Base-by-base conservation (phyloP, 331 rosid species). In the Dryas integrifolia region DNA sequence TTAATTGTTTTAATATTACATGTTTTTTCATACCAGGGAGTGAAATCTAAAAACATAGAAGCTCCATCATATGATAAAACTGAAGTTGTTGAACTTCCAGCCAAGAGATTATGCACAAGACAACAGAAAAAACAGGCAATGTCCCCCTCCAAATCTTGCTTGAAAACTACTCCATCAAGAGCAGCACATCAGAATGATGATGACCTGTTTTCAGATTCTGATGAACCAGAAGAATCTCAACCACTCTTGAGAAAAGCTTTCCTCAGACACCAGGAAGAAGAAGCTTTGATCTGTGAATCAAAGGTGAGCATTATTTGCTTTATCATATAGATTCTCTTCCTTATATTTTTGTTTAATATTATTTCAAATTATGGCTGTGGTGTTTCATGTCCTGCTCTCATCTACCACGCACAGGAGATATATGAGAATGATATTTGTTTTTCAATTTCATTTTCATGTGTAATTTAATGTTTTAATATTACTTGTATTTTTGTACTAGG, bases 301-400 rank as follows among this genome's bases (percentile, higher is more conserved):
- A 72, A 72, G 76, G 76, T 72, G 63, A n/a, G 3, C 0, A 59
- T 51, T 46, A 3, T 59, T 60, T n/a, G 40, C 38, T 69, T 64
- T 5, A 44, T 35, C 61, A n/a, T 50, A 9, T 67, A 13, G 30
- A 21, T 56, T 12, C 9, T 39, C 3, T 57, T 12, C 14, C 58
- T 48, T 48, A 4, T 26, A 3, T 14, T 13, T 48, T 44, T 10
- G 0, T 8, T 35, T 50, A 67, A 15, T 7, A 15, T 70, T 7
- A 8, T 5, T 44, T 64, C 67, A n/a, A 62, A 41, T 6, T 38
- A 41, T 2, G 47, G 46, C 2, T 0, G 26, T 58, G 44, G 30
- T 72, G 30, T 72, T 72, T 59, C 59, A 35, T 59, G 26, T 49
- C 66, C 43, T 67, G 26, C 46, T 59, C 49, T 38, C 38, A 40